Conservation (phyloP, 805 yeast species). For the Scheffersomyces spartinae region DNA sequence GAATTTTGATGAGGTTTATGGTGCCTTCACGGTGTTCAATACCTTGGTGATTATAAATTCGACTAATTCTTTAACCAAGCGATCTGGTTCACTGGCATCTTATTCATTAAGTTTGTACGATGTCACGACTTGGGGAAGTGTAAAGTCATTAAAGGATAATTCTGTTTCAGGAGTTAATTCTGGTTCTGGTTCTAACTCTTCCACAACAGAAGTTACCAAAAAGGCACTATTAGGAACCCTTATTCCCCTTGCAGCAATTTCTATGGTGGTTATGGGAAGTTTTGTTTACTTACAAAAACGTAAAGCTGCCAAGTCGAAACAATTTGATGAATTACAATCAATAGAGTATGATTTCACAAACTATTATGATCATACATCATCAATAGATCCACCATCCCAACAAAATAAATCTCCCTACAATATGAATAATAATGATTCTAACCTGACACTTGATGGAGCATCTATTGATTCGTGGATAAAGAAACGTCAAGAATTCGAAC, state of each 20-base stretch:
- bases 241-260: slow-evolving; percentile 18
- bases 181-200: not conserved
- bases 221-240: slow-evolving; percentile 28
- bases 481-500: slow-evolving; percentile 38
- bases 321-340: slow-evolving; percentile 13
- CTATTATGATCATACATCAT: slow-evolving; percentile 11
- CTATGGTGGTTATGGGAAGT: slow-evolving; percentile 6
- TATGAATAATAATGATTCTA: slow-evolving; percentile 14
- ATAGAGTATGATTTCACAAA: slow-evolving; percentile 20
- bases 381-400: not conserved
- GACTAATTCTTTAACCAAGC: slow-evolving; percentile 4
- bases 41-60: slow-evolving; percentile 34
- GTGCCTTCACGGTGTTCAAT: slow-evolving; percentile 42
- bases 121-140: slow-evolving; percentile 19
- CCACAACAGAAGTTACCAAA: slow-evolving; percentile 6
- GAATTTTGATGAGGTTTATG: slow-evolving; percentile 18
- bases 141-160: slow-evolving; percentile 13
- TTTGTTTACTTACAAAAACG: too few relatives aligned
- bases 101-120: slow-evolving; percentile 33
- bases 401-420: not conserved
- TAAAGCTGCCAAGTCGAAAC: too few relatives aligned
- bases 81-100: slow-evolving; percentile 1
- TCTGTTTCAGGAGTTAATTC: slow-evolving; percentile 2
- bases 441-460: slow-evolving; percentile 30
- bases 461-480: slow-evolving; percentile 44